phyloP scores from a whole-genome alignment of 2,329 filamentous ascomycete genomes.

The Hymenoscyphus repandus region DNA sequence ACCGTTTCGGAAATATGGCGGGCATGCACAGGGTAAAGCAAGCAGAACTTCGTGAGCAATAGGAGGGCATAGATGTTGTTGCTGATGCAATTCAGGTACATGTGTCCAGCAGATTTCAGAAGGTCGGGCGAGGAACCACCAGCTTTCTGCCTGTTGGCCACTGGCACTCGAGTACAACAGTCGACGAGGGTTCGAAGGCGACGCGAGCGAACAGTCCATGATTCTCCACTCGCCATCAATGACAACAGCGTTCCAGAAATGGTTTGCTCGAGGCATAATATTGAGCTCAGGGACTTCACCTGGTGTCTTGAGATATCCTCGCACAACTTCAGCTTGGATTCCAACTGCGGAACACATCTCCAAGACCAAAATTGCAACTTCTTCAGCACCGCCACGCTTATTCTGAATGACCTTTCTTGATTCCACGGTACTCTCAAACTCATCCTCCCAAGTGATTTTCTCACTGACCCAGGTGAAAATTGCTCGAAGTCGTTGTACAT shows the following conservation, averaged over 20 bases:
- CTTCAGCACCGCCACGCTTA: conserved; percentile 78
- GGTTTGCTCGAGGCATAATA: conserved; percentile 80
- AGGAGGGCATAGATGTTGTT: conserved; percentile 90
- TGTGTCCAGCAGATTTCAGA: conserved; percentile 94
- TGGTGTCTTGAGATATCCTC: conserved; percentile 85
- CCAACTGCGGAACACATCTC: conserved; percentile 94
- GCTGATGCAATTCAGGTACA: conserved; percentile 77
- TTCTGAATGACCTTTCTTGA: conserved; percentile 77
- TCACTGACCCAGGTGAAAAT: conserved; percentile 99
- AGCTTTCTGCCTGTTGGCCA: conserved; percentile 69
- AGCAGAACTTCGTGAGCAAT: conserved; percentile 81
- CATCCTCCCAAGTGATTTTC: conserved; percentile 91
- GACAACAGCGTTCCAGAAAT: conserved; percentile 96
- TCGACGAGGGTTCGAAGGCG: conserved; percentile 81
- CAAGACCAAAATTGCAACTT: conserved; percentile 80
- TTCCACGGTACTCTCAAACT: conserved; percentile 80
- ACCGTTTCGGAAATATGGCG: conserved; percentile 78
- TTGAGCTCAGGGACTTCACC: conserved; percentile 79
- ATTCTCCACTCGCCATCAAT: conserved; percentile 95
- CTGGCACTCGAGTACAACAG: conserved; percentile 69
- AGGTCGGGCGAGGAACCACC: conserved; percentile 91
- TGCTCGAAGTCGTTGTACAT: conserved; percentile 85
- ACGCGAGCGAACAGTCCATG: conserved; percentile 89
- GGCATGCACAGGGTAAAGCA: conserved; percentile 78
- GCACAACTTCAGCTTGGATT: conserved; percentile 79